Conservation (phyloP, 352 stramenopile species). For the Pythium aristosporum region DNA sequence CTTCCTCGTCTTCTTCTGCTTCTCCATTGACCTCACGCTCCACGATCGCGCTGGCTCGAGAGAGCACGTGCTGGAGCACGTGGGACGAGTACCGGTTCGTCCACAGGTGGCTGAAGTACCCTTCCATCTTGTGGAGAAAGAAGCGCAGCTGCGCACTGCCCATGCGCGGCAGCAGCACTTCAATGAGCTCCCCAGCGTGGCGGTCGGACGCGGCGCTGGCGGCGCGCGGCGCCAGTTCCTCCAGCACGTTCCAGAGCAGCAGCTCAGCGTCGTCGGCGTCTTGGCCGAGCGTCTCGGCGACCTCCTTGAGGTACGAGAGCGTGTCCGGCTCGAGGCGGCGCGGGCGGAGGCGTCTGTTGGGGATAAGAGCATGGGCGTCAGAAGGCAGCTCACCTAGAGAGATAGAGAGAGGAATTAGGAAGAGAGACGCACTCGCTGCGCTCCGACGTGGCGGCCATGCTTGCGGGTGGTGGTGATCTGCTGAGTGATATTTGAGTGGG, state of each 20-base stretch:
- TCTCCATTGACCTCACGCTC: constrained; percentile 35
- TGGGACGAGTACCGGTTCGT: constrained; percentile 88
- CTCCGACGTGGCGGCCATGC: too few species aligned
- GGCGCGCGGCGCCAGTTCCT: constrained; percentile 71
- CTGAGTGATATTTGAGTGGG: too few species aligned
- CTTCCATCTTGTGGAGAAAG: constrained; percentile 76
- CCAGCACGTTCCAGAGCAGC: constrained; percentile 80
- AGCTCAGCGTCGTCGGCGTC: constrained; percentile 56
- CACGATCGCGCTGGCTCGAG: constrained; percentile 54
- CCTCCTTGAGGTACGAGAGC: constrained; percentile 80
- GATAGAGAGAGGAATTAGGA: too few species aligned
- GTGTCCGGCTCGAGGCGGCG: constrained; percentile 76
- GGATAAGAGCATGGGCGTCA: neutral
- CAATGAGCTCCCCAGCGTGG: constrained; percentile 67
- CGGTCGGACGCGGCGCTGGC: constrained; percentile 75
- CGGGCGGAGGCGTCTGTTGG: constrained; percentile 56
- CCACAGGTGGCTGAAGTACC: constrained; percentile 81
- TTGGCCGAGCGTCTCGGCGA: constrained; percentile 70
- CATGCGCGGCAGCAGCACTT: constrained; percentile 74
- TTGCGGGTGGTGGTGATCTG: too few species aligned
- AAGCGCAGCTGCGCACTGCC: constrained; percentile 67
- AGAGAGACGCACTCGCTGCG: too few species aligned
- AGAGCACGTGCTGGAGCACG: constrained; percentile 76
- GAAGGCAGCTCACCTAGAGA: too few species aligned
- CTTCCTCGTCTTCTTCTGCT: constrained; percentile 26